Percentiles rank a stretch among this genome's conserved stretches.
Evolutionary conservation across 192 early-diverging fungal species (phyloP).

Genomic region (Linnemannia elongata): DNA sequence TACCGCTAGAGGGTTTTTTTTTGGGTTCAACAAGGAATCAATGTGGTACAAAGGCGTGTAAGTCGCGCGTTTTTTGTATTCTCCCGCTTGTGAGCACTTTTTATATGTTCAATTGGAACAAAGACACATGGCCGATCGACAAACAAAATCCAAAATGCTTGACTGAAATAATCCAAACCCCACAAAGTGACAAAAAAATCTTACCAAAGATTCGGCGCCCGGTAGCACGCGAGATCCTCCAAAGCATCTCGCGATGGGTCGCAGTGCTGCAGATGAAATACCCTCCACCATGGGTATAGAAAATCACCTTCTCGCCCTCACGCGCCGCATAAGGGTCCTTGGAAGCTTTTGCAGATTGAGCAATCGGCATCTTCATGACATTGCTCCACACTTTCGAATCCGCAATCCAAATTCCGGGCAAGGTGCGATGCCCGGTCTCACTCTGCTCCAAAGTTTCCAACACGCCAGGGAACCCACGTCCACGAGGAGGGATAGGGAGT

Average conservation of each 20-base stretch:
- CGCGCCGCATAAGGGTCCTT: conserved; percentile 46
- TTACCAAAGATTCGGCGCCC: conserved; percentile 61
- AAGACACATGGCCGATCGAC: too few species aligned
- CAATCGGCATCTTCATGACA: conserved; percentile 30
- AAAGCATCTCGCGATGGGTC: conserved; percentile 63
- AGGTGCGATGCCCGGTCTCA: conserved; percentile 20
- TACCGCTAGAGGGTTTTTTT: conserved; percentile 27
- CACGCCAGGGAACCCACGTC: conserved; percentile 26
- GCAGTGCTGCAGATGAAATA: conserved; percentile 67
- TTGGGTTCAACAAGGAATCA: background rate
- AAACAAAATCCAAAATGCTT: too few species aligned
- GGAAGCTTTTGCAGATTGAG: conserved; percentile 14
- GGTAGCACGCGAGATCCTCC: conserved; percentile 59
- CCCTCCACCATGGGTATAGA: conserved; percentile 85
- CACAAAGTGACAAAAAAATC: conserved; percentile 5
- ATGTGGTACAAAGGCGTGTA: background rate
- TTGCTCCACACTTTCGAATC: conserved; percentile 35
- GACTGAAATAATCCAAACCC: too few species aligned
- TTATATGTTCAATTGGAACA: too few species aligned
- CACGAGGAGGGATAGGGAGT: conserved; percentile 18
- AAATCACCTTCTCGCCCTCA: conserved; percentile 57
- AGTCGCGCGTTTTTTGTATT: background rate
- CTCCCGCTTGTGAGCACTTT: background rate
- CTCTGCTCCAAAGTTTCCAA: conserved; percentile 14
- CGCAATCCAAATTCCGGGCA: conserved; percentile 42